Base-by-base conservation (phyloP, 208 protist genomes). In the Acanthamoeba royreba region DNA sequence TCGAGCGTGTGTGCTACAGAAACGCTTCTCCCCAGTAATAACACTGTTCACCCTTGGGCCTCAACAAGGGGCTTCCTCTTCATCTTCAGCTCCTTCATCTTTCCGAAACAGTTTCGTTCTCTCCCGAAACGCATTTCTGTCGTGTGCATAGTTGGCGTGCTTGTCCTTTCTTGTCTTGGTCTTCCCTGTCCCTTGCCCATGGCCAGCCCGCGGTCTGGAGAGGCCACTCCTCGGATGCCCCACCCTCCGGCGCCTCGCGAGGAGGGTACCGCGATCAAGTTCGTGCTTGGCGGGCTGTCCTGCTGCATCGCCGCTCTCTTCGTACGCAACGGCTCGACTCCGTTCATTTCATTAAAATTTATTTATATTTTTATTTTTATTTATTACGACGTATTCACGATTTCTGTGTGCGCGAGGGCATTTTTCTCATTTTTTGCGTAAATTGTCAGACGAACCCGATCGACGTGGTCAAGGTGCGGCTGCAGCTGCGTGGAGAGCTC, bases 1-100 rank as follows among this genome's bases (percentile, higher is more conserved):
- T 95, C n/a, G 94, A 96, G 49, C 94, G 94, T 63, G 83, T 79
- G 35, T 79, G 53, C 61, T 83, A 83, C 88, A 92, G 88, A 49
- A 92, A 79, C 85, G 35, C n/a, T n/a, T 28, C 58, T 31, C 42
- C 15, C 49, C 55, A 91, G 8, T 74, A 91, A 74, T 25, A 61
- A 61, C 52, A 22, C 52, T 17, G 52, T 61, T 25, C 19, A 61
- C 25, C 52, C 52, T 17, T 61, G 17, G 22, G n/a, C n/a, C n/a
- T n/a, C n/a, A n/a, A n/a, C n/a, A n/a, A n/a, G n/a, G n/a, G n/a
- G n/a, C n/a, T n/a, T n/a, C n/a, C n/a, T n/a, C n/a, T n/a, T n/a
- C n/a, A n/a, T n/a, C n/a, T n/a, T n/a, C n/a, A n/a, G n/a, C n/a
- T n/a, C n/a, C n/a, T n/a, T n/a, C n/a, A n/a, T n/a, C n/a, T n/a